Conservation (phyloP, 306 rosid species). For the Cucumis cinereus region DNA sequence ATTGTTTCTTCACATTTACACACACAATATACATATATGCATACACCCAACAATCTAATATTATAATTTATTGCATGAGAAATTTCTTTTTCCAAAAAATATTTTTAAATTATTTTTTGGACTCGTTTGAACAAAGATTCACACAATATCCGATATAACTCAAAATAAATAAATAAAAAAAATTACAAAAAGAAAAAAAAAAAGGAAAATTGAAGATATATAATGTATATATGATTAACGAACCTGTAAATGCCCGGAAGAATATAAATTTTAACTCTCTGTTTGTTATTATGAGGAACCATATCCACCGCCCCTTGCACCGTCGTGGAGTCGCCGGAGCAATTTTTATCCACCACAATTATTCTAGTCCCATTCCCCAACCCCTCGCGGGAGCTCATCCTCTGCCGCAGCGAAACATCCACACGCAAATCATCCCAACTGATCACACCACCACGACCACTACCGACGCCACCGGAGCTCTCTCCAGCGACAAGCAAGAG, state of each 20-base stretch:
- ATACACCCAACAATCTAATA: no score
- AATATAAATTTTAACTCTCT: constrained; percentile 63
- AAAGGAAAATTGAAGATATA: no score
- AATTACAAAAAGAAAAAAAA: no score
- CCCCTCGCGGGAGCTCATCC: constrained; percentile 7
- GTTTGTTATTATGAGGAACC: constrained; percentile 44
- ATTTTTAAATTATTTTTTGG: no score
- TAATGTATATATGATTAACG: background rate
- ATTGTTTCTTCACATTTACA: no score
- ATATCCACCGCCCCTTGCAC: constrained; percentile 83
- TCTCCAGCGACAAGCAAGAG: background rate
- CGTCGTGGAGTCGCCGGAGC: constrained; percentile 55
- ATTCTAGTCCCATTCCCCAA: constrained; percentile 7
- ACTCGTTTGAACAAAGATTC: no score
- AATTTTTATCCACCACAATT: constrained; percentile 51
- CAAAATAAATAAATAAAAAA: no score
- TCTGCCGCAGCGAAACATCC: constrained; percentile 17
- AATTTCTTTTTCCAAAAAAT: no score
- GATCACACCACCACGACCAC: constrained; percentile 11
- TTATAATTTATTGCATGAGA: no score
- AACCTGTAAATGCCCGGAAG: constrained; percentile 82
- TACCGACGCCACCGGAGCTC: background rate
- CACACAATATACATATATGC: no score
- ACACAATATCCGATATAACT: no score
- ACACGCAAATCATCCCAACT: constrained; percentile 76